A percentile compares a stretch with the other conserved stretches of the same genome.
phyloP scores from a whole-genome alignment of 108 stramenopile species.

The Nitzschia sp. region DNA sequence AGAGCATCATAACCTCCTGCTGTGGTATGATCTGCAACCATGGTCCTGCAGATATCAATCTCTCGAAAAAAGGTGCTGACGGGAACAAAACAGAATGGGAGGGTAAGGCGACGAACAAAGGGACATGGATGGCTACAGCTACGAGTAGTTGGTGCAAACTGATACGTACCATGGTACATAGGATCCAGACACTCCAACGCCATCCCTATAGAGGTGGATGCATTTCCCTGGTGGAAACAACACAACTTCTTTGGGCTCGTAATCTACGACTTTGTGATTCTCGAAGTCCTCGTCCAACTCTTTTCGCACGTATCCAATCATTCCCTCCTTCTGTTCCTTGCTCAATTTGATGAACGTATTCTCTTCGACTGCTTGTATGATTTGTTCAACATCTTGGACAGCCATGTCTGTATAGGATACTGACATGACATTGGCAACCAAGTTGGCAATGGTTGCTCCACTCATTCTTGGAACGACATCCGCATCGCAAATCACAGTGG shows the following conservation, averaged over 20 bases:
- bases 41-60: slow-evolving; percentile 67
- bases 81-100: background rate
- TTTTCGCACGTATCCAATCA: slow-evolving; percentile 15
- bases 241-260: slow-evolving; percentile 17
- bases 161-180: slow-evolving; percentile 48
- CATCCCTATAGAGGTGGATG: slow-evolving; percentile 79
- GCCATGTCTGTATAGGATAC: slow-evolving; percentile 11
- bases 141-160: background rate
- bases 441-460: slow-evolving; percentile 55
- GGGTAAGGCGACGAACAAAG: background rate
- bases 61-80: slow-evolving; percentile 49
- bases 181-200: slow-evolving; percentile 53
- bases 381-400: slow-evolving; percentile 7
- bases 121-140: slow-evolving; percentile 45
- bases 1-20: slow-evolving; percentile 45
- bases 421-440: slow-evolving; percentile 50
- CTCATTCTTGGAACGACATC: slow-evolving; percentile 76
- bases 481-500: slow-evolving; percentile 67
- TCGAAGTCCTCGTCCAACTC: slow-evolving; percentile 13
- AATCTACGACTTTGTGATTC: slow-evolving; percentile 6
- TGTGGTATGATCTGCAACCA: slow-evolving; percentile 73
- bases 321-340: slow-evolving; percentile 5
- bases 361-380: slow-evolving; percentile 7
- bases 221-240: slow-evolving; percentile 56
- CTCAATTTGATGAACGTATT: slow-evolving; percentile 8